Conservation (phyloP, 352 stramenopile species). For the Globisporangium recalcitrans region DNA sequence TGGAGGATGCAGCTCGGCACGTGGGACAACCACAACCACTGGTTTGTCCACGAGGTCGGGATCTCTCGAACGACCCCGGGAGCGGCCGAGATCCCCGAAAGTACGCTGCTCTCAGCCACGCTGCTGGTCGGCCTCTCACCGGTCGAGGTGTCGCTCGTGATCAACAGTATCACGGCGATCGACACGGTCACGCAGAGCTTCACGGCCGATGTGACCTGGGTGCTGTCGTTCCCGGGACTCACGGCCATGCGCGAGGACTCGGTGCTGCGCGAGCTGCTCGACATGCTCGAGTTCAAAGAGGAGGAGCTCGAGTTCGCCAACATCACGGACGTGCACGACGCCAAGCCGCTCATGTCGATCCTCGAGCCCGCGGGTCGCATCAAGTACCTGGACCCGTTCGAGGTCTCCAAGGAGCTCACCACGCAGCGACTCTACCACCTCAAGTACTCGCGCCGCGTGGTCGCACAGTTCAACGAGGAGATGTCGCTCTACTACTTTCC, state of each 20-base stretch:
- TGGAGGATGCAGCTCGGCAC: constrained; percentile 56
- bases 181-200: constrained; percentile 45
- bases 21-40: constrained; percentile 38
- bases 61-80: constrained; percentile 10
- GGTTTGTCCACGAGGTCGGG: constrained; percentile 47
- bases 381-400: constrained; percentile 17
- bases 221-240: constrained; percentile 32
- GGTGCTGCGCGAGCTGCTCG: constrained; percentile 33
- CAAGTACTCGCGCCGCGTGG: constrained; percentile 33
- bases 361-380: constrained; percentile 23
- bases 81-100: neutral
- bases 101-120: constrained; percentile 3
- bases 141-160: constrained; percentile 28
- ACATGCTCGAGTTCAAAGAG: constrained; percentile 38
- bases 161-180: constrained; percentile 34
- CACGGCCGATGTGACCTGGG: constrained; percentile 42
- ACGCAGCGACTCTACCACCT: constrained; percentile 26
- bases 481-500: constrained; percentile 55
- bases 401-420: constrained; percentile 1
- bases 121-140: constrained; percentile 23
- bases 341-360: constrained; percentile 26
- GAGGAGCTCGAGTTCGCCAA: constrained; percentile 41
- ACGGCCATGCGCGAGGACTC: constrained; percentile 41
- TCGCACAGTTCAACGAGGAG: constrained; percentile 47
- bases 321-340: constrained; percentile 29